These are phyloP conservation scores for Aspergillus carbonarius DNA, from an alignment of 2,329 filamentous ascomycete species.

Conservation along the genomic window DNA sequence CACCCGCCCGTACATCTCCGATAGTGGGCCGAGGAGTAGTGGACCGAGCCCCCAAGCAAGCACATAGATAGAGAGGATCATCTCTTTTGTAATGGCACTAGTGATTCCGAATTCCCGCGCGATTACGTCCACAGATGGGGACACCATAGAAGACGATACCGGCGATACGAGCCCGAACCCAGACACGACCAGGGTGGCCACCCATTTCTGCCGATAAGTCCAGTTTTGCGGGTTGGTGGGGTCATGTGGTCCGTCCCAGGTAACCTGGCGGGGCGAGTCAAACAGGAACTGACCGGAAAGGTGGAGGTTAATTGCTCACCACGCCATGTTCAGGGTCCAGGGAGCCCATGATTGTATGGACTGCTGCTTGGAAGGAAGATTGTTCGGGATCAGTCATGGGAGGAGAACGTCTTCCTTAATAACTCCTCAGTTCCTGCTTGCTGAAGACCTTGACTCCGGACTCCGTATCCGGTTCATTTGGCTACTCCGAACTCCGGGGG, in stretches of 20 bases:
- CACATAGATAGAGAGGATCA: slow-evolving; percentile 57
- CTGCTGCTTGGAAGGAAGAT: too few relatives aligned
- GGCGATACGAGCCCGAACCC: slow-evolving; percentile 62
- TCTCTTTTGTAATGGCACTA: slow-evolving; percentile 42
- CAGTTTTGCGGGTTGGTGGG: slow-evolving; percentile 54
- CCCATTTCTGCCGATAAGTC: slow-evolving; percentile 57
- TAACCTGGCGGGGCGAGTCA: too few relatives aligned
- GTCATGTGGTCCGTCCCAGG: slow-evolving; percentile 42
- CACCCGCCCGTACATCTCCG: slow-evolving; percentile 20
- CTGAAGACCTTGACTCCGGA: too few relatives aligned
- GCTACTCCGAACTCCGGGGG: too few relatives aligned
- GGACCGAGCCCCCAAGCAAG: slow-evolving; percentile 49
- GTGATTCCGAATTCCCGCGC: slow-evolving; percentile 54
- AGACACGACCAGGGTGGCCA: slow-evolving; percentile 54
- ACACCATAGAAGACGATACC: slow-evolving; percentile 61
- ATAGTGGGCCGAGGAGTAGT: slow-evolving; percentile 18
- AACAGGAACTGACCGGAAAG: too few relatives aligned
- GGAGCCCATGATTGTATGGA: too few relatives aligned
- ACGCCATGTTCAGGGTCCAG: too few relatives aligned
- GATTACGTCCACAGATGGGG: slow-evolving; percentile 53
- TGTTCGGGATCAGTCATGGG: too few relatives aligned
- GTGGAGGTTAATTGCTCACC: too few relatives aligned
- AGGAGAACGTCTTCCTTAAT: too few relatives aligned
- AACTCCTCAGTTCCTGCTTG: too few relatives aligned
- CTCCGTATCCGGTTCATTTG: too few relatives aligned